A percentile compares a stretch with the other conserved stretches of the same genome.
These are phyloP conservation scores for Staphylotrichum longicolle DNA, from an alignment of 495 filamentous ascomycete species.

Conservation along the genomic window DNA sequence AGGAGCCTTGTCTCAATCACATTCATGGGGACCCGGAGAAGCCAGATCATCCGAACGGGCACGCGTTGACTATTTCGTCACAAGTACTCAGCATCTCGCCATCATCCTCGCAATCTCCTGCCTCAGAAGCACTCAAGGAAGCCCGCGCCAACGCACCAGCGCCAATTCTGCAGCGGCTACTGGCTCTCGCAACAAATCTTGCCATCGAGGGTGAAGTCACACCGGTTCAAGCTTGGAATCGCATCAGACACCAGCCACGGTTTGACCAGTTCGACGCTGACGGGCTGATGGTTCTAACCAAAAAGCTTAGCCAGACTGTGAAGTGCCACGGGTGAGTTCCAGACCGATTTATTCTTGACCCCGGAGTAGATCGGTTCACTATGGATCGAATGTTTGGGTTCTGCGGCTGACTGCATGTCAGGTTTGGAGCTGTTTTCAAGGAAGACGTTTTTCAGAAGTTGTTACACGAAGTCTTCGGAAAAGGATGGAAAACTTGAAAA, in stretches of 20 bases:
- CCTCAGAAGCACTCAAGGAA: neutral
- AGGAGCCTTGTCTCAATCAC: neutral
- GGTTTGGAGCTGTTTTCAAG: neutral
- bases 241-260: neutral
- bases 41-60: neutral
- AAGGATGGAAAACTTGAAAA: neutral
- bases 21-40: neutral
- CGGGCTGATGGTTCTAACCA: neutral
- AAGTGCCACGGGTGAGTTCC: conserved; percentile 1
- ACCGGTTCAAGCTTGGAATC: neutral
- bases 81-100: neutral
- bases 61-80: neutral
- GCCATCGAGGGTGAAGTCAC: conserved; percentile 1
- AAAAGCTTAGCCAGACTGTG: neutral
- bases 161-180: neutral
- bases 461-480: neutral
- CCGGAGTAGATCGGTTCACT: no score
- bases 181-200: neutral
- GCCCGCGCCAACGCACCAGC: neutral
- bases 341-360: no score
- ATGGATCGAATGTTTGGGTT: neutral
- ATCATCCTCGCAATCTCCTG: neutral
- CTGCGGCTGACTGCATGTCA: neutral
- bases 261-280: neutral
- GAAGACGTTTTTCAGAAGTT: neutral